These are phyloP conservation scores for Drosera spatulata DNA, from an alignment of 179 eudicot species.

Conservation along the genomic window DNA sequence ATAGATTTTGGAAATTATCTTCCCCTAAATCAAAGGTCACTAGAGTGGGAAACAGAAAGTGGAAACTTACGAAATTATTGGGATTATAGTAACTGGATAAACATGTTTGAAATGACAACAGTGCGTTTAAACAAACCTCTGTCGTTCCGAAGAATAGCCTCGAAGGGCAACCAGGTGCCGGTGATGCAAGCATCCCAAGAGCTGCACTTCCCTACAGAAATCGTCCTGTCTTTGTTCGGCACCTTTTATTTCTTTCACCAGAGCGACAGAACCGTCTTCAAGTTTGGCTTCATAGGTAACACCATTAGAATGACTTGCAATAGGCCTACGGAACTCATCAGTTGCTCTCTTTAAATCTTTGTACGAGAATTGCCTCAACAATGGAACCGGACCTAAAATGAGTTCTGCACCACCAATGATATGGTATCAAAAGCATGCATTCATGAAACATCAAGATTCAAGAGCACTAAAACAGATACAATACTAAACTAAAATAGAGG, in stretches of 20 bases:
- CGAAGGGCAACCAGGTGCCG: slow-evolving; percentile 54
- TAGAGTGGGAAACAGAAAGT: no score
- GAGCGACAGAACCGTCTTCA: slow-evolving; percentile 33
- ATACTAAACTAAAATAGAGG: no score
- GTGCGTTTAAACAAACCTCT: slow-evolving; percentile 27
- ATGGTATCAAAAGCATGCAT: no score
- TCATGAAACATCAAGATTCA: no score
- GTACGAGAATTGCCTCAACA: slow-evolving; percentile 38
- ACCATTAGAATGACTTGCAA: slow-evolving; percentile 32
- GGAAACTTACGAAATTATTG: no score
- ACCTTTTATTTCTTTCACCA: slow-evolving; percentile 48
- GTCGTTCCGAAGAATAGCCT: slow-evolving; percentile 51
- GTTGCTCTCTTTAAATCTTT: slow-evolving; percentile 64
- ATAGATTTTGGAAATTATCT: no score
- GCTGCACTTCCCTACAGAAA: slow-evolving; percentile 42
- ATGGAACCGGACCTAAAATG: slow-evolving; percentile 27
- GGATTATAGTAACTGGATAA: neutral
- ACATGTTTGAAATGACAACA: neutral
- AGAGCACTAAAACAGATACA: no score
- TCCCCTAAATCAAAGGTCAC: no score
- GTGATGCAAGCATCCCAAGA: slow-evolving; percentile 58
- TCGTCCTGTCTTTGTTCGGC: slow-evolving; percentile 27
- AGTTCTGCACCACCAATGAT: neutral
- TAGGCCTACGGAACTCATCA: slow-evolving; percentile 45
- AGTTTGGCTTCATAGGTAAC: slow-evolving; percentile 53